Conservation (phyloP, 2,329 filamentous ascomycete species). For the Fusarium protoensiforme region DNA sequence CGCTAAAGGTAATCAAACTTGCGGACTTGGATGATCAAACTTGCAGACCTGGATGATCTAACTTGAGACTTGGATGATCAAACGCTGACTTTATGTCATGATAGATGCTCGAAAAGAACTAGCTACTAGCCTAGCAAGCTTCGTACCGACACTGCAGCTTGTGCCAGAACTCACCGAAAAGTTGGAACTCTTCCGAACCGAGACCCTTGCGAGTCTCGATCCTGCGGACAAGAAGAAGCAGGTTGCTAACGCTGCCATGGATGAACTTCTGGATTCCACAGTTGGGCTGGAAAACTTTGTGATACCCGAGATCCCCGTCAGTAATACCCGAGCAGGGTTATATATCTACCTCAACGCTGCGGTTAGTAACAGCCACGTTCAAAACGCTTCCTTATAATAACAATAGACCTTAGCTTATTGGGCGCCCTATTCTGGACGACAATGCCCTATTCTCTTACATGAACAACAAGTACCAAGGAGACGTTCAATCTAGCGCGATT, state of each 20-base stretch:
- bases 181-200: conserved; percentile 68
- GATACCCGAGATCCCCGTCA: conserved; percentile 72
- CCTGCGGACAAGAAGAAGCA: conserved; percentile 64
- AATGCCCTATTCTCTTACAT: conserved; percentile 81
- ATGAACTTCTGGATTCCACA: conserved; percentile 67
- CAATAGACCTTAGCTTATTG: conserved; percentile 70
- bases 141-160: conserved; percentile 68
- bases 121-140: conserved; percentile 61
- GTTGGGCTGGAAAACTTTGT: conserved; percentile 67
- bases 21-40: neutral
- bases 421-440: conserved; percentile 86
- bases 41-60: neutral
- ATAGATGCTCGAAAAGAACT: conserved; percentile 62
- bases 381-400: conserved; percentile 18
- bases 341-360: conserved; percentile 88
- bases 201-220: conserved; percentile 66
- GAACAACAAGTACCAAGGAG: conserved; percentile 84
- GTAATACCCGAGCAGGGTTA: conserved; percentile 82
- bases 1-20: conserved; percentile 59
- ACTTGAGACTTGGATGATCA: neutral
- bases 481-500: conserved; percentile 80
- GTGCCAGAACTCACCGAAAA: conserved; percentile 64
- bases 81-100: no score
- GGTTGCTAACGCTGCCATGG: conserved; percentile 60
- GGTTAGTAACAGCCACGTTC: conserved; percentile 58